Evolutionary conservation across 2,329 filamentous ascomycete genomes (phyloP).

Genomic region (Pseudocercospora vitis): DNA sequence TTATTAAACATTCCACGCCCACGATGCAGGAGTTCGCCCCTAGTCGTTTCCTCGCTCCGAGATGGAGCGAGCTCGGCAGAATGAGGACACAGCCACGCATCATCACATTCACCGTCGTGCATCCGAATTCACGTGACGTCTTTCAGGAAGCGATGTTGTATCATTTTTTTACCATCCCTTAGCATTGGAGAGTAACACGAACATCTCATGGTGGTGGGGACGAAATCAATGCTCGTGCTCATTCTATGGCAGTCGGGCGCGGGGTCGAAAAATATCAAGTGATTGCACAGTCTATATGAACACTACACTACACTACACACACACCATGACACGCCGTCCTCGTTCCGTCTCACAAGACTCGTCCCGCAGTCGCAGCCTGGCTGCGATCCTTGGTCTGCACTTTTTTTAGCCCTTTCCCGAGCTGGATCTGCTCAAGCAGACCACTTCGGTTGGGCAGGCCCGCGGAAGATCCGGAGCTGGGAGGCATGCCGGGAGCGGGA

Average conservation of each 20-base stretch:
- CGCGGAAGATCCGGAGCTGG: slow-evolving; percentile 42
- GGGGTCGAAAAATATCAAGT: background rate
- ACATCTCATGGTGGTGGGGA: too few species aligned
- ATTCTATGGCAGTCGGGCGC: too few species aligned
- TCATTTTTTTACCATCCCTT: too few species aligned
- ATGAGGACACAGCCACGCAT: background rate
- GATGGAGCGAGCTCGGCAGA: background rate
- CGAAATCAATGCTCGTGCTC: too few species aligned
- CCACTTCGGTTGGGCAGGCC: slow-evolving; percentile 49
- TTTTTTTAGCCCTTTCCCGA: slow-evolving; percentile 78
- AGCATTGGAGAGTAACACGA: too few species aligned
- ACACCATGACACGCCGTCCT: background rate
- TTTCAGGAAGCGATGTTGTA: background rate
- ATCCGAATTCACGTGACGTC: background rate
- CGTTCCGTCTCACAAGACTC: slow-evolving; percentile 52
- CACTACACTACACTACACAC: background rate
- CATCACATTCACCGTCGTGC: background rate
- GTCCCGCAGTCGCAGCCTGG: slow-evolving; percentile 68
- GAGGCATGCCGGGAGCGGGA: slow-evolving; percentile 42
- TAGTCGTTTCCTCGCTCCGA: background rate
- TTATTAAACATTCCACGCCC: too few species aligned
- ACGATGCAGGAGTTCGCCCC: too few species aligned
- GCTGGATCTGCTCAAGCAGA: slow-evolving; percentile 79
- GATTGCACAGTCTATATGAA: slow-evolving; percentile 3
- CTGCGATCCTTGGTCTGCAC: slow-evolving; percentile 88